Base-by-base conservation (phyloP, 306 rosid genomes). In the Crotalaria pallida region DNA sequence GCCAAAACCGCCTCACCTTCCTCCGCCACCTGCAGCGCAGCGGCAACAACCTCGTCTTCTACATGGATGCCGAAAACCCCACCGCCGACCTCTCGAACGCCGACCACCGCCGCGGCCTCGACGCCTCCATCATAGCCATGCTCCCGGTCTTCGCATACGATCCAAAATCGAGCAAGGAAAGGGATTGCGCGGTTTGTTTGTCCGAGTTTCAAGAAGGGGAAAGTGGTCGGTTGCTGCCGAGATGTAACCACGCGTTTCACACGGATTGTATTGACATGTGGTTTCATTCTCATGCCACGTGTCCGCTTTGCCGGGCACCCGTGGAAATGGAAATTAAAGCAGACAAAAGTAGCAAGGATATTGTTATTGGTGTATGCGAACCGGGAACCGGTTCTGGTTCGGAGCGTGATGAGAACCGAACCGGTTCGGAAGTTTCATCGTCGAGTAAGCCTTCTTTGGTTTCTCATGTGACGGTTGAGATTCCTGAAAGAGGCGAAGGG, bases 211-310 rank as follows among this genome's bases (percentile, higher is more conserved):
- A 84, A 10, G 73, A 71, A 12, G 73, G 74, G 5, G 97, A 90
- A 61, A 16, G 78, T 80, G 97, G 98, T 48, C 90, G 98, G 69
- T 47, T 79, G 1, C 73, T 94, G 0, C 97, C 96, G 0, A 93
- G 83, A 21, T 94, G 97, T 7, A 66, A 64, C 4, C 98, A 94
- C 38, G 62, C 63, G 11, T 94, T 90, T 44, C 98, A 94, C 41
- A 84, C 62, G 0, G 92, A 83, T 2, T 94, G 98, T 21, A 90
- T 94, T 15, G 98, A 90, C 34, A 94, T 90, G 97, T 94, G 98
- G 98, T 87, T 94, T 34, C 86, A 84, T 5, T 85, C 97, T 1
- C 96, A 94, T 70, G 51, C 80, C 64, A 94, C 98, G 2, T 94
- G 98, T 27, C 98, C 98, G 0, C 80, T 88, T 0, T 94, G 98